A percentile compares a stretch with the other conserved stretches of the same genome.
Conservation (phyloP, 2,329 filamentous ascomycete species). For the Penicillium brasilianum region DNA sequence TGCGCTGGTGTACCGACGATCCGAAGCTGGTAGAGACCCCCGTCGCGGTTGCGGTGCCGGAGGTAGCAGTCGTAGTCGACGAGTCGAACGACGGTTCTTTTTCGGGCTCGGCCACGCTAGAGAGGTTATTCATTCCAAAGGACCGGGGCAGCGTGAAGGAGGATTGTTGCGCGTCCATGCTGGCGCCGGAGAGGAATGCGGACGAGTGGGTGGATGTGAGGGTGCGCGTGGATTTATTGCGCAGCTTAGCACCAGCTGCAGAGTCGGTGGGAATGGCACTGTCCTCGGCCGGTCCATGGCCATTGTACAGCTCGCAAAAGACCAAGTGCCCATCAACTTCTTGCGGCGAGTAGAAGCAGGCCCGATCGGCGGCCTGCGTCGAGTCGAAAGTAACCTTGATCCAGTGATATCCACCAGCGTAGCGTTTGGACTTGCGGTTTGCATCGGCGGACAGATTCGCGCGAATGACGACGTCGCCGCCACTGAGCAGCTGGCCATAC, state of each 20-base stretch:
- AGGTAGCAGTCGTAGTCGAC: constrained; percentile 49
- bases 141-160: constrained; percentile 45
- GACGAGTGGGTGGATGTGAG: constrained; percentile 44
- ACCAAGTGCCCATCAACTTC: constrained; percentile 72
- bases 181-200: constrained; percentile 37
- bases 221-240: constrained; percentile 39
- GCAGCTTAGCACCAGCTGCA: constrained; percentile 29
- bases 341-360: constrained; percentile 72
- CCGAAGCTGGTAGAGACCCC: constrained; percentile 23
- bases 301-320: constrained; percentile 72
- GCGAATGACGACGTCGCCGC: constrained; percentile 72
- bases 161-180: constrained; percentile 39
- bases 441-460: constrained; percentile 72
- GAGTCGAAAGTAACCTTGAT: constrained; percentile 85
- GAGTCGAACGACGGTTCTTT: constrained; percentile 41
- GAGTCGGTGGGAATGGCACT: constrained; percentile 62
- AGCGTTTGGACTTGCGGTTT: constrained; percentile 77
- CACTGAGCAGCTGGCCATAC: constrained; percentile 74
- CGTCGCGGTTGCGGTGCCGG: constrained; percentile 41
- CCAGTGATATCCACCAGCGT: constrained; percentile 87
- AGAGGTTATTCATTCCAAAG: constrained; percentile 46
- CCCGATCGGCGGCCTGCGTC: constrained; percentile 70
- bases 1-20: constrained; percentile 37
- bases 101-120: constrained; percentile 36
- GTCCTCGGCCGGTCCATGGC: constrained; percentile 67